Conservation (phyloP, 2,329 filamentous ascomycete genomes). For the Aspergillus hortae region DNA sequence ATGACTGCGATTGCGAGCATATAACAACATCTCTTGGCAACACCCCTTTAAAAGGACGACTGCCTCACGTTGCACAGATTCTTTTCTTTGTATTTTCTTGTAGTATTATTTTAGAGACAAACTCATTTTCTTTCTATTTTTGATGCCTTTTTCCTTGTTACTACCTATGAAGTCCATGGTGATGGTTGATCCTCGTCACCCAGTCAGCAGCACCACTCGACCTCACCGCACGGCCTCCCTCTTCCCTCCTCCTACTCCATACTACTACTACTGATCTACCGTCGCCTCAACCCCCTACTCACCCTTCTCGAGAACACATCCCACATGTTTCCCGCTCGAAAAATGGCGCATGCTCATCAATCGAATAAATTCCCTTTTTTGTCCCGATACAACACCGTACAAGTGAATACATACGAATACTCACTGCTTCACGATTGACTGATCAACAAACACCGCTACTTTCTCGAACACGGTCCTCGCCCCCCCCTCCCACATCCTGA, state of each 20-base stretch:
- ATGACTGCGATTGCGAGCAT: slow-evolving; percentile 27
- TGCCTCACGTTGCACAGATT: background rate
- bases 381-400: slow-evolving; percentile 3
- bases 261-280: too few relatives aligned
- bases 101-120: background rate
- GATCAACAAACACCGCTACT: background rate
- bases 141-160: too few relatives aligned
- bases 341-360: background rate
- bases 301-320: too few relatives aligned
- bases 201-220: too few relatives aligned
- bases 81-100: background rate
- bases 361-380: background rate
- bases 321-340: background rate
- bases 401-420: slow-evolving; percentile 9
- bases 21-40: slow-evolving; percentile 21
- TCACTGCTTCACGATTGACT: background rate
- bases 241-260: too few relatives aligned
- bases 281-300: too few relatives aligned
- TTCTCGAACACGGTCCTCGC: background rate
- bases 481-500: too few relatives aligned
- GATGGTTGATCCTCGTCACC: too few relatives aligned
- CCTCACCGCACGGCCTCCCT: too few relatives aligned
- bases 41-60: slow-evolving; percentile 14
- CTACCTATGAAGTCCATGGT: too few relatives aligned
- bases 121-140: background rate